These are phyloP conservation scores for Abelmoschus esculentus DNA, from an alignment of 345 rosid species.

Conservation along the genomic window DNA sequence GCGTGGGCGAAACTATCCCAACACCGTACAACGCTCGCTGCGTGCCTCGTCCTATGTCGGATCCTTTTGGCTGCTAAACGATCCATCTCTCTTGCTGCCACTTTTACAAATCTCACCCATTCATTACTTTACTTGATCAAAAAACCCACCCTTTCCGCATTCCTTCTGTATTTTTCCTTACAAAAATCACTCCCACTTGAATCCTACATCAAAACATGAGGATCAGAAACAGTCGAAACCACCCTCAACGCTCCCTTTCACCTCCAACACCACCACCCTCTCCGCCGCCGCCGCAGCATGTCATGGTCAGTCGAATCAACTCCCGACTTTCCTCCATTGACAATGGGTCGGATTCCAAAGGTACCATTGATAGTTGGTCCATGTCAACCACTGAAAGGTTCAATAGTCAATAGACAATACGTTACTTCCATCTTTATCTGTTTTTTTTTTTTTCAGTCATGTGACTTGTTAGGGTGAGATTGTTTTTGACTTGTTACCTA, in stretches of 20 bases:
- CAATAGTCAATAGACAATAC: too few species aligned
- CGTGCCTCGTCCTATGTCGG: background rate
- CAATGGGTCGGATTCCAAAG: background rate
- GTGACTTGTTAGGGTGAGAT: background rate
- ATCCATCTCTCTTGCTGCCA: too few species aligned
- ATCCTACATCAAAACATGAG: background rate
- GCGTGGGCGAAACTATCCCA: background rate
- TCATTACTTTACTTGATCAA: background rate
- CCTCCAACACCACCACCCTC: background rate
- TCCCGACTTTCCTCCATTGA: background rate
- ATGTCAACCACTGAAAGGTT: background rate
- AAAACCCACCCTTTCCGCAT: background rate
- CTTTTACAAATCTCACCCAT: background rate
- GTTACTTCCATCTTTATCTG: background rate
- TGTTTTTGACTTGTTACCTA: background rate
- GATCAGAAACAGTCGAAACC: background rate
- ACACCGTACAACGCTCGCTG: background rate
- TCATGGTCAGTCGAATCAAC: conserved; percentile 14
- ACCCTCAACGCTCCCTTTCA: background rate
- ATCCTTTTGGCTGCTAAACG: background rate
- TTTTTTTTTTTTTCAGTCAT: background rate
- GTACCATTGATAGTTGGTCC: background rate
- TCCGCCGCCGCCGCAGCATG: background rate
- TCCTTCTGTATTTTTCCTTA: background rate
- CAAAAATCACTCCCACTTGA: background rate